Evolutionary conservation across 2,329 filamentous ascomycete species (phyloP).

Genomic region (Trichophyton verrucosum): DNA sequence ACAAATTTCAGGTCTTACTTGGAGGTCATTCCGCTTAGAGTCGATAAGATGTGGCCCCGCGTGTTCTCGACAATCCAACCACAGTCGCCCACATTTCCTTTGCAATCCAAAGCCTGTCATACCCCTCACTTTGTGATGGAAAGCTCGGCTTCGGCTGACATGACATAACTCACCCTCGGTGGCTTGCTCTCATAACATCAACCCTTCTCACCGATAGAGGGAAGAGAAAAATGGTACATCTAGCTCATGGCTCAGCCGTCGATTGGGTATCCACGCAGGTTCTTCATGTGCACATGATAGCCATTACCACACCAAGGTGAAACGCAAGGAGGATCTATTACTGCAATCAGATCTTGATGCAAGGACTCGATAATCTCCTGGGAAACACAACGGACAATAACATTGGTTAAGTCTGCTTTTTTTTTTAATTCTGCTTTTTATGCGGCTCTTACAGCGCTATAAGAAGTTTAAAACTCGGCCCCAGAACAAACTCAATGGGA

Average conservation of each 20-base stretch:
- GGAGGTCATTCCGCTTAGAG: neutral
- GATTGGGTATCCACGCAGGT: conserved; percentile 6
- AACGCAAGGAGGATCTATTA: conserved; percentile 1
- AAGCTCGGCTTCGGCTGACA: neutral
- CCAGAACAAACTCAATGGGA: neutral
- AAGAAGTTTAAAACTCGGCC: neutral
- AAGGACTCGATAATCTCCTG: neutral
- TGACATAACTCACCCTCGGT: neutral
- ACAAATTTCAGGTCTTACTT: neutral
- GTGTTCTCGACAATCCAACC: neutral
- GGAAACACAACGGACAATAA: neutral
- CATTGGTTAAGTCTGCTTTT: too few species aligned
- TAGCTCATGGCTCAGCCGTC: neutral
- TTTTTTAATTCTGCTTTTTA: neutral
- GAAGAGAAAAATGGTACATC: neutral
- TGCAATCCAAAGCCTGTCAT: neutral
- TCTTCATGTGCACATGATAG: neutral
- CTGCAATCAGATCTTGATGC: neutral
- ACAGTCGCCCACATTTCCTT: neutral
- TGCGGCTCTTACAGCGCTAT: neutral
- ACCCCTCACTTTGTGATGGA: neutral
- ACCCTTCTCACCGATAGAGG: neutral
- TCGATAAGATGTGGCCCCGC: neutral
- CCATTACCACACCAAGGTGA: neutral
- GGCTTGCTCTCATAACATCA: neutral